Evolutionary conservation across 208 protist genomes (phyloP).

Genomic region (Wallacemonas sp.): DNA sequence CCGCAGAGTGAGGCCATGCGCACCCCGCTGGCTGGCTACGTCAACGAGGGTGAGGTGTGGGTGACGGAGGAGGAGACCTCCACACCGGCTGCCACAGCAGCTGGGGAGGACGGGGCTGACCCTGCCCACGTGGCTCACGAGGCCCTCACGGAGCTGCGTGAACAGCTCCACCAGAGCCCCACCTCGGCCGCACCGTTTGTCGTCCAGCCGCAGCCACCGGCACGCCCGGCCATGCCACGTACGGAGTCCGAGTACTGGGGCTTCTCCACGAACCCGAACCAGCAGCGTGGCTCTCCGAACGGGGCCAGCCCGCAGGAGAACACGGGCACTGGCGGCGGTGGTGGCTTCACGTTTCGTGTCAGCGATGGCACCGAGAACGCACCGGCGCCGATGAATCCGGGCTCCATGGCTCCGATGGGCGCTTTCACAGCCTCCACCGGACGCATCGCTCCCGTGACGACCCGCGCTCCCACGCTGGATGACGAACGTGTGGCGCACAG

Average conservation of each 20-base stretch:
- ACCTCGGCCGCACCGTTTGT: no score
- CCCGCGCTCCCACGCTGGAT: slow-evolving; percentile 30
- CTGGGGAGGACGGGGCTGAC: background rate
- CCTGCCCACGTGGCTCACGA: slow-evolving; percentile 5
- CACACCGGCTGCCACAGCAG: background rate
- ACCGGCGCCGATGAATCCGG: background rate
- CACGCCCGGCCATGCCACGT: background rate
- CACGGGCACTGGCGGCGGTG: background rate
- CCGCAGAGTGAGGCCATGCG: slow-evolving; percentile 13
- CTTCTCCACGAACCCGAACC: slow-evolving; percentile 6
- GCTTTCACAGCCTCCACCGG: background rate
- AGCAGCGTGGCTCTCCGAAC: background rate
- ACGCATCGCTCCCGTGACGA: background rate
- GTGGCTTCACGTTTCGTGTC: slow-evolving; percentile 33
- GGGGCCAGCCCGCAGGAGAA: background rate
- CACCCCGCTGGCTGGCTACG: slow-evolving; percentile 45
- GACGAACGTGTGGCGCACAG: slow-evolving; percentile 41
- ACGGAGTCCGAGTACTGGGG: slow-evolving; percentile 8
- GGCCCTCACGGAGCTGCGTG: background rate
- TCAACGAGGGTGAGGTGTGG: slow-evolving; percentile 31
- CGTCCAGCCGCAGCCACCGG: no score
- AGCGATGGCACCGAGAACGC: background rate
- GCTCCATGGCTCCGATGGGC: background rate
- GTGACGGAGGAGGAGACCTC: slow-evolving; percentile 10
- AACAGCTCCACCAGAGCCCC: slow-evolving; percentile 1